Evolutionary conservation across 164 flowering plant genomes (phyloP), one percentile per base, ranked within the genome.

Genomic region (Berberis vulgaris): DNA sequence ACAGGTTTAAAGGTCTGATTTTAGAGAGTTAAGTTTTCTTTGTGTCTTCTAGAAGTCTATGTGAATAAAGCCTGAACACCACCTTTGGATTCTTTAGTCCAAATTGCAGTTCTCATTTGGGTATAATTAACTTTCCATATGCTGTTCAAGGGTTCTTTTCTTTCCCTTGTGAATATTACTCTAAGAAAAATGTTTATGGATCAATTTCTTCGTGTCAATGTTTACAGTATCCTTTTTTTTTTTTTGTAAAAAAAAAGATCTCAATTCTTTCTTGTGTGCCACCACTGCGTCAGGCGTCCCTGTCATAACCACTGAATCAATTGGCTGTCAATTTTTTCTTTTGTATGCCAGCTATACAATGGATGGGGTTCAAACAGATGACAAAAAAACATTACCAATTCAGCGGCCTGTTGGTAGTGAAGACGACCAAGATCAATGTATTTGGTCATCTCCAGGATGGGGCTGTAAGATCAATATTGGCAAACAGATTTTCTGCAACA

Each of bases 401-500:
- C 78, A 70, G 44, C 74, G 43, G 56, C 49, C 57, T 63, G 41
- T 12, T 43, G 2, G 64, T 65, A 54, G 12, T 66, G 75, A 70
- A 65, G 72, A 66, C 54, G 69, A 57, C 67, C 71, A 69, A 26
- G 65, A 65, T 41, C 81, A 71, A 40, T 65, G 72, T 58, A 76
- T 83, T 67, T 89, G 98, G 98, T 80, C 96, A 52, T 86, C 93
- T 56, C 74, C 83, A 5, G 79, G 78, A 79, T 83, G 83, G 67
- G 82, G 80, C 49, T 43, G 74, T 49, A 75, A 80, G 60, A 80
- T 86, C 74, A 81, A 76, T 11, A 72, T 83, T 38, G 87, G 89
- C 50, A 94, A 85, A 69, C 91, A 83, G 67, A 87, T 94, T 43
- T 94, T 94, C 72, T 94, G 98, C 74, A 94, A 91, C 67, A 78